Percentiles rank a stretch among this genome's conserved stretches.
Conservation (phyloP, 1,284 basidiomycete genomes). For the Tilletia caries region DNA sequence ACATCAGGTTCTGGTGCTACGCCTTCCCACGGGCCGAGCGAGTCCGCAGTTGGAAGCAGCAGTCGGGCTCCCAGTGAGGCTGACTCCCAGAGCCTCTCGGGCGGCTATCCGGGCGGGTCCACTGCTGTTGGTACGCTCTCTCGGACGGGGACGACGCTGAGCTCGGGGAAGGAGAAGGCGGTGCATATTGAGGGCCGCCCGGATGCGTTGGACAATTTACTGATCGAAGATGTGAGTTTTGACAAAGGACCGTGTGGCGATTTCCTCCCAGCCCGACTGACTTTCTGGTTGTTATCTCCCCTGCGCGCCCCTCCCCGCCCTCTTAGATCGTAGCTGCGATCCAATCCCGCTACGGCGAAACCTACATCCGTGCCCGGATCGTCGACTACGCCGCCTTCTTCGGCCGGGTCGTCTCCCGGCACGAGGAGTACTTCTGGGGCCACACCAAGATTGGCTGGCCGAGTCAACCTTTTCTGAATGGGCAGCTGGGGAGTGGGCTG, state of each 20-base stretch:
- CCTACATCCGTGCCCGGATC: conserved; percentile 71
- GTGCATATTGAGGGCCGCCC: conserved; percentile 20
- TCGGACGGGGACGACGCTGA: conserved; percentile 10
- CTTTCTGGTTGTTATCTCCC: conserved; percentile 16
- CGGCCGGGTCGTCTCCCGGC: conserved; percentile 69
- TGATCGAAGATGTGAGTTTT: conserved; percentile 81
- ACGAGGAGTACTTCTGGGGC: conserved; percentile 71
- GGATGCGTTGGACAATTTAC: conserved; percentile 69
- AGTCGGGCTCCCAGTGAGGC: conserved; percentile 11
- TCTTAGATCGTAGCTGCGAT: conserved; percentile 60
- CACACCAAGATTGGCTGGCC: conserved; percentile 67
- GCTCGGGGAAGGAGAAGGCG: neutral
- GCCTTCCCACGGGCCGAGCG: conserved; percentile 16
- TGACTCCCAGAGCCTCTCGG: conserved; percentile 3
- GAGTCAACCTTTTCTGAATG: conserved; percentile 55
- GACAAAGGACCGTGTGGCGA: neutral
- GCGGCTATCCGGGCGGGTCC: neutral
- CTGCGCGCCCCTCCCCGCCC: neutral
- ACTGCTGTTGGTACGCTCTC: neutral
- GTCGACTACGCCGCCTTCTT: conserved; percentile 73
- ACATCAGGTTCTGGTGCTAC: neutral
- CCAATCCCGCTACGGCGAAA: conserved; percentile 72
- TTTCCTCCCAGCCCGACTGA: neutral
- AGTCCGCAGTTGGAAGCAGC: too few species aligned
- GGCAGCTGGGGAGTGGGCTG: conserved; percentile 66